Evolutionary conservation across 345 rosid genomes (phyloP).

Genomic region (Firmiana major): DNA sequence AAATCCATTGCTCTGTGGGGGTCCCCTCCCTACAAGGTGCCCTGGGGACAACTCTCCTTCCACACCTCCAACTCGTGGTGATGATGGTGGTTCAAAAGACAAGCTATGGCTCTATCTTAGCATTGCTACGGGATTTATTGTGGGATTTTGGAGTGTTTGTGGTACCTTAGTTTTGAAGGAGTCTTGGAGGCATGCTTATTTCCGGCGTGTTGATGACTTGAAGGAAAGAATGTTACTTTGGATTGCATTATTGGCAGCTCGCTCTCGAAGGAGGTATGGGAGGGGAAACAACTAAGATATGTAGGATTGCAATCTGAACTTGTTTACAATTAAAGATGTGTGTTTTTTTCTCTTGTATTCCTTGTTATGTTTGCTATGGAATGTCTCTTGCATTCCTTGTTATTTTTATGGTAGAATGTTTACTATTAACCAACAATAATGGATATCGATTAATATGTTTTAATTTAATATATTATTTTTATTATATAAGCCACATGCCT

Average conservation of each 20-base stretch:
- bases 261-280: not conserved
- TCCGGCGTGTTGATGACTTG: not conserved
- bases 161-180: not conserved
- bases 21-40: not conserved
- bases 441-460: too few species aligned
- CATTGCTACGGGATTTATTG: not conserved
- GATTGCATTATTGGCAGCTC: not conserved
- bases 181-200: not conserved
- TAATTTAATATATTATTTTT: too few species aligned
- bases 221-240: not conserved
- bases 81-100: not conserved
- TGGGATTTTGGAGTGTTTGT: not conserved
- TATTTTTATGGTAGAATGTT: too few species aligned
- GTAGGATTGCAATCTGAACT: not conserved
- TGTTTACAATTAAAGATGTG: not conserved
- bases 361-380: not conserved
- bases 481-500: too few species aligned
- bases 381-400: not conserved
- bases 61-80: not conserved
- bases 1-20: slow-evolving; percentile 1
- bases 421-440: too few species aligned
- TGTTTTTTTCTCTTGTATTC: not conserved
- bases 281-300: not conserved
- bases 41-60: not conserved
- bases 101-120: not conserved